A percentile compares a stretch with the other conserved stretches of the same genome.
These are phyloP conservation scores for Dictyostelium citrinum DNA, from an alignment of 78 protist genomes.

Conservation along the genomic window DNA sequence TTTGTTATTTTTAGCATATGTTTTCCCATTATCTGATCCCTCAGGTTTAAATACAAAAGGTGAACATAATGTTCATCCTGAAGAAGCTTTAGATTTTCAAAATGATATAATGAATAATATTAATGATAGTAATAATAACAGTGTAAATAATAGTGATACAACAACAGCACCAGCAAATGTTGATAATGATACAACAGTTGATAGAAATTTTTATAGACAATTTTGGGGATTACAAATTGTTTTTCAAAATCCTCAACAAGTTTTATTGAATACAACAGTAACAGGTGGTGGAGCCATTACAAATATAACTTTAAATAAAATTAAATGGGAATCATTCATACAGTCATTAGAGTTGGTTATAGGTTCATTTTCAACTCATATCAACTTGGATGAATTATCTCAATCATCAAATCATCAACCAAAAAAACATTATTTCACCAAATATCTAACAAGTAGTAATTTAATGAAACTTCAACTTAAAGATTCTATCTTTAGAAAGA, in stretches of 20 bases:
- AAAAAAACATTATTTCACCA: constrained; percentile 58
- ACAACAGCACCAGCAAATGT: not conserved
- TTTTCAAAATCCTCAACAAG: constrained; percentile 37
- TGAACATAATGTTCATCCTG: constrained; percentile 17
- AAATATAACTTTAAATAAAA: constrained; percentile 3
- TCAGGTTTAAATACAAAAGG: constrained; percentile 52
- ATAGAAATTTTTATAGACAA: constrained; percentile 48
- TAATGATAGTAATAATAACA: not conserved
- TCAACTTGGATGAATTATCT: constrained; percentile 37
- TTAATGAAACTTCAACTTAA: constrained; percentile 57
- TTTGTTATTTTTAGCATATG: constrained; percentile 46
- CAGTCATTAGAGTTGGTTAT: constrained; percentile 47
- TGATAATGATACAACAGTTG: not conserved
- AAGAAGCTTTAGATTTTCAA: constrained; percentile 21
- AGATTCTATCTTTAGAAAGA: constrained; percentile 64
- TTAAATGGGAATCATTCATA: constrained; percentile 41
- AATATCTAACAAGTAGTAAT: constrained; percentile 45
- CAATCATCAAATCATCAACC: not conserved
- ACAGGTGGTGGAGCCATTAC: not conserved
- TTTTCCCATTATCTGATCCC: constrained; percentile 66
- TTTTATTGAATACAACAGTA: not conserved
- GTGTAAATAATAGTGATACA: not conserved
- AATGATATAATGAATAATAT: not conserved
- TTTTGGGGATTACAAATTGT: constrained; percentile 54
- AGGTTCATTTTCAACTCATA: constrained; percentile 56